These are phyloP conservation scores for Neurospora sp. DNA, from an alignment of 2,329 filamentous ascomycete species.

Conservation along the genomic window DNA sequence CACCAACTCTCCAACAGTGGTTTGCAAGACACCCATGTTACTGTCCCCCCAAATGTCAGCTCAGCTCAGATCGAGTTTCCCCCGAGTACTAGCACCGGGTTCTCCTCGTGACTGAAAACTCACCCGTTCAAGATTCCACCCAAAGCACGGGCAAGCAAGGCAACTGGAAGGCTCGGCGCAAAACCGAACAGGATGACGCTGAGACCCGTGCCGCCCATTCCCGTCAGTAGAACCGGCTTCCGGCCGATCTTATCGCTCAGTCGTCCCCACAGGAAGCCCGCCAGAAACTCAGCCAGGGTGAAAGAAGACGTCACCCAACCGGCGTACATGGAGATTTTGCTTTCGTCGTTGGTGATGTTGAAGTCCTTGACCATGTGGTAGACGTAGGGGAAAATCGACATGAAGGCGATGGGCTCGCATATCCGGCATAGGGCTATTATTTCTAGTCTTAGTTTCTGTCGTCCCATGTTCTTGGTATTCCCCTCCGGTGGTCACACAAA, in stretches of 20 bases:
- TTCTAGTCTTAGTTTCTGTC: neutral
- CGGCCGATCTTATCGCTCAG: slow-evolving; percentile 86
- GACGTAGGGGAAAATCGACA: slow-evolving; percentile 98
- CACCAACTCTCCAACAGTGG: slow-evolving; percentile 87
- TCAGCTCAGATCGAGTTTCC: neutral
- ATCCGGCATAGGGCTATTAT: slow-evolving; percentile 70
- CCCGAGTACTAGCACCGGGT: neutral
- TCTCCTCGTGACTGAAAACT: slow-evolving; percentile 21
- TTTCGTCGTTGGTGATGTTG: slow-evolving; percentile 66
- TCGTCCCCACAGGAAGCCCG: slow-evolving; percentile 85
- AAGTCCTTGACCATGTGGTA: slow-evolving; percentile 97
- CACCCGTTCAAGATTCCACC: slow-evolving; percentile 90
- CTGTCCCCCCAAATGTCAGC: slow-evolving; percentile 30
- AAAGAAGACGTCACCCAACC: slow-evolving; percentile 96
- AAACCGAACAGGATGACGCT: slow-evolving; percentile 94
- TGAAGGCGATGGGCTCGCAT: slow-evolving; percentile 98
- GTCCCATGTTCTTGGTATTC: neutral
- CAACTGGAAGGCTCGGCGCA: slow-evolving; percentile 68
- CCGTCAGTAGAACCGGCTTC: slow-evolving; percentile 83
- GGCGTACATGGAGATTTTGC: slow-evolving; percentile 80
- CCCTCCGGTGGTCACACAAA: neutral
- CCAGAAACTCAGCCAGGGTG: slow-evolving; percentile 89
- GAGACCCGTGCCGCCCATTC: slow-evolving; percentile 81
- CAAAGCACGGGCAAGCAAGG: slow-evolving; percentile 76
- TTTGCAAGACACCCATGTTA: slow-evolving; percentile 92